Evolutionary conservation across 2,329 filamentous ascomycete species (phyloP), one percentile per base, ranked within the genome.

Genomic region (Leptographium radiaticola): DNA sequence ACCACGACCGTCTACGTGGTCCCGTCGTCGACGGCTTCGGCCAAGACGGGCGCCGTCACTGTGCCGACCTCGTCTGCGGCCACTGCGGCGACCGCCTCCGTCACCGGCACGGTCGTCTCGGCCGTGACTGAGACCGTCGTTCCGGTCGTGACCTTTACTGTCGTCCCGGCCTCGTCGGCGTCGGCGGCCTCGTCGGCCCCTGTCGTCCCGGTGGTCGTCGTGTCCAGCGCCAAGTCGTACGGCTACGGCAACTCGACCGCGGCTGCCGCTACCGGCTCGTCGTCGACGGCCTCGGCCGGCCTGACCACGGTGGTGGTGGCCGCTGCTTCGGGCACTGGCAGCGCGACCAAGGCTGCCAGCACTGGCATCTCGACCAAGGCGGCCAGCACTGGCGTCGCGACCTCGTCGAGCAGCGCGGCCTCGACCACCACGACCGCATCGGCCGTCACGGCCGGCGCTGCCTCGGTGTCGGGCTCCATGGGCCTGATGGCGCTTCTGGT

Each of bases 11-110:
- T 58, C 8, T 10, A 10, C 2, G 49, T 44, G 16, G 13, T 15
- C 1, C 69, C n/a, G 44, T 40, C 48, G 36, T 51, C 57, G 25
- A 52, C 58, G 9, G 53, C 34, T 15, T 25, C 25, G n/a, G n/a
- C 16, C 43, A 25, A 43, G 42, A 43, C 42, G 10, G 42, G 18
- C n/a, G 40, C 20, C 40, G 18, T n/a, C 40, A 18, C 16, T 18
- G 40, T 42, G 13, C 18, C 15, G 9, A 16, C 44, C 1, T 8
- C 42, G 18, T 12, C 51, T 36, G n/a, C 30, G 2, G 38, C n/a
- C 4, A 13, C 10, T 30, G 11, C n/a, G 6, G 34, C 18, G 5
- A 39, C 47, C 7, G 7, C 12, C 18, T 10, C 20, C 5, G 25
- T 5, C 25, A 25, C 34, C 3, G 6, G 34, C 34, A 2, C 16